phyloP scores from a whole-genome alignment of 192 early-diverging fungal genomes.

The Tieghemiomyces parasiticus region DNA sequence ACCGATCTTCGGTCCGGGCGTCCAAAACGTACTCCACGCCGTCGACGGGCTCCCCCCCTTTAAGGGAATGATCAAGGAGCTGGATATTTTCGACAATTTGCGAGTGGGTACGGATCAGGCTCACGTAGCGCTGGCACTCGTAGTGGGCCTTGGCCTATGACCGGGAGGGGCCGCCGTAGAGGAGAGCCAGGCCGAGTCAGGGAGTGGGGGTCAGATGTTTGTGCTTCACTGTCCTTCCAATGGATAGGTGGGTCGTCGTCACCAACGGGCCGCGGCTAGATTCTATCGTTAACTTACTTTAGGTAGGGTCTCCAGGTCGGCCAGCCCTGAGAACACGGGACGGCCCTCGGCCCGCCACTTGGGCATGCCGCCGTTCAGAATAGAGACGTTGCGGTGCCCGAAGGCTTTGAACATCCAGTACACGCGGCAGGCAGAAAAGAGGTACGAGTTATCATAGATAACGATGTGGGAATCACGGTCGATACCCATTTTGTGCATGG shows the following conservation, averaged over 20 bases:
- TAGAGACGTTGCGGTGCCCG: constrained; percentile 74
- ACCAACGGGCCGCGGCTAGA: too few species aligned
- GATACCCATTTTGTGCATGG: constrained; percentile 60
- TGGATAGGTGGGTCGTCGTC: too few species aligned
- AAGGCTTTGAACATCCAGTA: constrained; percentile 91
- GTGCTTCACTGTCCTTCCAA: too few species aligned
- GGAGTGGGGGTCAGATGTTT: too few species aligned
- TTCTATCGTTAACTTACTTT: too few species aligned
- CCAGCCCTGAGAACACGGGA: constrained; percentile 15
- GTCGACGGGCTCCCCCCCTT: constrained; percentile 7
- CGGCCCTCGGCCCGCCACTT: constrained; percentile 49
- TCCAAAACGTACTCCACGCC: constrained; percentile 42
- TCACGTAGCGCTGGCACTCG: constrained; percentile 10
- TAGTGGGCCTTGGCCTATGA: constrained; percentile 16
- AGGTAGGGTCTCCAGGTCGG: neutral
- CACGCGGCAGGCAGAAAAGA: constrained; percentile 69
- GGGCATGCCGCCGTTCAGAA: constrained; percentile 79
- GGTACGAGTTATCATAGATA: constrained; percentile 71
- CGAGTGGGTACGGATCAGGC: constrained; percentile 39
- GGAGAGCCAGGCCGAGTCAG: too few species aligned
- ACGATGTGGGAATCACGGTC: constrained; percentile 69
- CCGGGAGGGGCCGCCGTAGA: too few species aligned
- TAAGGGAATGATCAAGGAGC: constrained; percentile 16
- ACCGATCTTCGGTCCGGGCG: constrained; percentile 42
- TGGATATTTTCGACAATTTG: constrained; percentile 38